phyloP scores from a whole-genome alignment of 805 yeast genomes.

The Ogataea sp. region DNA sequence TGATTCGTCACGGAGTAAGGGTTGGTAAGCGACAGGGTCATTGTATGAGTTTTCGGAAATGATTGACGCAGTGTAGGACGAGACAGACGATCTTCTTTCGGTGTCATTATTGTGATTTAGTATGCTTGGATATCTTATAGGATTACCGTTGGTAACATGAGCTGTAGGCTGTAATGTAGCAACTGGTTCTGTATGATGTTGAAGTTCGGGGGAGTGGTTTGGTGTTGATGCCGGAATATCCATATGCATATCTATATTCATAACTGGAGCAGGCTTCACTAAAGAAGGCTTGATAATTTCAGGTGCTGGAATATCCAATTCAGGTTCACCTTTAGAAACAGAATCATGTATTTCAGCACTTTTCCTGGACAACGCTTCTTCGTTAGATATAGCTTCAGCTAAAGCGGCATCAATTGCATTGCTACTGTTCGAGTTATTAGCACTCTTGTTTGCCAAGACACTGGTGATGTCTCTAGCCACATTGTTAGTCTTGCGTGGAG shows the following conservation, averaged over 20 bases:
- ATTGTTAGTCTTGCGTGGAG: neutral
- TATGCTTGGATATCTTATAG: neutral
- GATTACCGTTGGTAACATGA: neutral
- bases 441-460: neutral
- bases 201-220: too few relatives aligned
- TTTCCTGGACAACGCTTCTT: neutral
- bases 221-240: too few relatives aligned
- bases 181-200: neutral
- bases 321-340: too few relatives aligned
- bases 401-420: constrained; percentile 17
- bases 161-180: neutral
- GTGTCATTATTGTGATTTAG: too few relatives aligned
- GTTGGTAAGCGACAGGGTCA: constrained; percentile 9
- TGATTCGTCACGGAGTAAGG: constrained; percentile 10
- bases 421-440: constrained; percentile 5
- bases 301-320: too few relatives aligned
- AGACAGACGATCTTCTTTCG: constrained; percentile 9
- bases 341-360: neutral
- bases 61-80: constrained; percentile 12
- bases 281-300: too few relatives aligned
- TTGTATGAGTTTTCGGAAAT: constrained; percentile 7
- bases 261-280: too few relatives aligned
- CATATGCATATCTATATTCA: too few relatives aligned
- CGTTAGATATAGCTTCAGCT: constrained; percentile 11
- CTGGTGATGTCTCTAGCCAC: neutral